Evolutionary conservation across 768 basidiomycete genomes (phyloP).

Genomic region (Leccinum obscurum): DNA sequence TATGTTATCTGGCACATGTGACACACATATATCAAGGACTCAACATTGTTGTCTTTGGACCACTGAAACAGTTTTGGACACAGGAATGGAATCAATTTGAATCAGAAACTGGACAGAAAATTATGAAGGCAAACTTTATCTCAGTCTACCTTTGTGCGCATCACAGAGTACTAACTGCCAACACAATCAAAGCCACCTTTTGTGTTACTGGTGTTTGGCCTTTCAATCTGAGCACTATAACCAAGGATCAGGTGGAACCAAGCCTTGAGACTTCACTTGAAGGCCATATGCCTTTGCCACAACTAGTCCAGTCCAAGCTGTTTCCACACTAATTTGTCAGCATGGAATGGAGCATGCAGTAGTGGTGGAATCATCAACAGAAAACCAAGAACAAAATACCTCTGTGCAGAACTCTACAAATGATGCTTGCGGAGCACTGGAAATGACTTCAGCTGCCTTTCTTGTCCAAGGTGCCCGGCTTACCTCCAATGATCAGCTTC

Average conservation of each 20-base stretch:
- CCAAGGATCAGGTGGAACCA: not conserved
- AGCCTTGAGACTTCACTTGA: not conserved
- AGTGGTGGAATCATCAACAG: not conserved
- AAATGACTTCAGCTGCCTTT: no score
- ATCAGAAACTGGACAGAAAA: not conserved
- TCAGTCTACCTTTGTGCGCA: not conserved
- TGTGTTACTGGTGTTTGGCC: not conserved
- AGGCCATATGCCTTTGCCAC: not conserved
- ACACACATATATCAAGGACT: slow-evolving; percentile 39
- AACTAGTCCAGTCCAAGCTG: not conserved
- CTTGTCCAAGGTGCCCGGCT: not conserved
- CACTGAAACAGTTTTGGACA: slow-evolving; percentile 33
- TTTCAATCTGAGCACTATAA: not conserved
- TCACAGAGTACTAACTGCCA: not conserved
- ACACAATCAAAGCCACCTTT: not conserved
- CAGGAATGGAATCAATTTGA: slow-evolving; percentile 18
- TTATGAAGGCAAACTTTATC: slow-evolving; percentile 17
- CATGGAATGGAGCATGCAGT: not conserved
- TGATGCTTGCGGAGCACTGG: no score
- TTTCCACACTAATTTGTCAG: not conserved
- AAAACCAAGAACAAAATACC: not conserved
- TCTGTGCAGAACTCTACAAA: not conserved
- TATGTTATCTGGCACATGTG: slow-evolving; percentile 40
- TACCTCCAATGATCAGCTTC: not conserved
- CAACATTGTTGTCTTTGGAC: slow-evolving; percentile 39